Evolutionary conservation across 108 stramenopile genomes (phyloP).

Genomic region (Cyclostephanos invisitatus): DNA sequence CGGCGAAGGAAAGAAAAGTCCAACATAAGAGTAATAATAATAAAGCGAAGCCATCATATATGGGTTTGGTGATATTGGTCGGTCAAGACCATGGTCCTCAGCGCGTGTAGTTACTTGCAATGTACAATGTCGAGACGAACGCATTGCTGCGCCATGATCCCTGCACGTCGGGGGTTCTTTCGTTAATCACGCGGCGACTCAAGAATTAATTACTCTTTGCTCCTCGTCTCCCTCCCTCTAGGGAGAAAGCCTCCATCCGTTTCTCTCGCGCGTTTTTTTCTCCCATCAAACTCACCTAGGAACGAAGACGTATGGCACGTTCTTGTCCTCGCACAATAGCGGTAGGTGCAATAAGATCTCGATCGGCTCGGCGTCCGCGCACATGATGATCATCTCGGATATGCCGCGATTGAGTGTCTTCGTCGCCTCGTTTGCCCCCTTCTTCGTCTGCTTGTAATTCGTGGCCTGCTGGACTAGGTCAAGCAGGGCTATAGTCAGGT

Average conservation of each 20-base stretch:
- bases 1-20: not conserved
- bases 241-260: not conserved
- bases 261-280: not conserved
- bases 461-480: conserved; percentile 97
- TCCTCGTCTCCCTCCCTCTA: not conserved
- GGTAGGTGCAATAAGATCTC: conserved; percentile 99
- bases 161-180: conserved; percentile 2
- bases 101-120: conserved; percentile 10
- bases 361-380: conserved; percentile 99
- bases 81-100: conserved; percentile 34
- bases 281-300: conserved; percentile 67
- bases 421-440: conserved; percentile 99
- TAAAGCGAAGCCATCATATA: not conserved
- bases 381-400: conserved; percentile 97
- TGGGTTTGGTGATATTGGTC: conserved; percentile 38
- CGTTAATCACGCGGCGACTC: not conserved
- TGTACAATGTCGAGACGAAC: not conserved
- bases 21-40: not conserved
- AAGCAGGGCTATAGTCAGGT: conserved; percentile 96
- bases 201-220: not conserved
- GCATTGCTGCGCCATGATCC: conserved; percentile 1
- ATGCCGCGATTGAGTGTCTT: conserved; percentile 99
- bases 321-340: conserved; percentile 99
- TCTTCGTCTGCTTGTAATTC: conserved; percentile 95
- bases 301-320: conserved; percentile 99